These are phyloP conservation scores for Aspergillus latus DNA, from an alignment of 2,329 filamentous ascomycete genomes.

Conservation along the genomic window DNA sequence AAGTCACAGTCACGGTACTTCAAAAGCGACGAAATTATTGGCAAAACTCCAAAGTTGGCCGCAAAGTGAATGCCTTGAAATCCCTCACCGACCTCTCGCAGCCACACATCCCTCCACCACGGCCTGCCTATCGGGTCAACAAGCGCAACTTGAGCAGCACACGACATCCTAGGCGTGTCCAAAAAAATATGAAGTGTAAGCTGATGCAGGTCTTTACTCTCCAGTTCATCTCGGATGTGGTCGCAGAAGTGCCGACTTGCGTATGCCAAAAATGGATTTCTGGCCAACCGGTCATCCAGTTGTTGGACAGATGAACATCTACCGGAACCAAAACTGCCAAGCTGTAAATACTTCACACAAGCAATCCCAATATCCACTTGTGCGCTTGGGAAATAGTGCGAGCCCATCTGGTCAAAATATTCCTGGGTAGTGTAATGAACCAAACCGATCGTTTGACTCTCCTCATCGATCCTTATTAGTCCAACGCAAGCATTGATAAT, in stretches of 20 bases:
- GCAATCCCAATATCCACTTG: constrained; percentile 28
- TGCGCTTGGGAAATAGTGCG: constrained; percentile 34
- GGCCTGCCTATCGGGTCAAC: too few species aligned
- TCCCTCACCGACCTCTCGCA: too few species aligned
- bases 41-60: not conserved
- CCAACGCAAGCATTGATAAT: not conserved
- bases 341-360: constrained; percentile 43
- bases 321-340: constrained; percentile 27
- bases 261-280: too few species aligned
- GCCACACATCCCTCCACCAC: too few species aligned
- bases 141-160: too few species aligned
- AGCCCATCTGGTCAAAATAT: constrained; percentile 39
- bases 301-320: too few species aligned
- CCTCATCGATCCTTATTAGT: constrained; percentile 35
- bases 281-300: too few species aligned
- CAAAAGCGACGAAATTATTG: not conserved
- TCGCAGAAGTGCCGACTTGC: too few species aligned
- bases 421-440: constrained; percentile 51
- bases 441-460: constrained; percentile 42
- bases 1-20: not conserved
- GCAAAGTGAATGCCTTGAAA: not conserved
- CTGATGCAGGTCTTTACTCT: too few species aligned
- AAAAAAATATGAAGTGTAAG: too few species aligned
- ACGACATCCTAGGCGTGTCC: too few species aligned
- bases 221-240: too few species aligned